Conservation (phyloP, 495 filamentous ascomycete genomes). For the Chaetomidium leptoderma region DNA sequence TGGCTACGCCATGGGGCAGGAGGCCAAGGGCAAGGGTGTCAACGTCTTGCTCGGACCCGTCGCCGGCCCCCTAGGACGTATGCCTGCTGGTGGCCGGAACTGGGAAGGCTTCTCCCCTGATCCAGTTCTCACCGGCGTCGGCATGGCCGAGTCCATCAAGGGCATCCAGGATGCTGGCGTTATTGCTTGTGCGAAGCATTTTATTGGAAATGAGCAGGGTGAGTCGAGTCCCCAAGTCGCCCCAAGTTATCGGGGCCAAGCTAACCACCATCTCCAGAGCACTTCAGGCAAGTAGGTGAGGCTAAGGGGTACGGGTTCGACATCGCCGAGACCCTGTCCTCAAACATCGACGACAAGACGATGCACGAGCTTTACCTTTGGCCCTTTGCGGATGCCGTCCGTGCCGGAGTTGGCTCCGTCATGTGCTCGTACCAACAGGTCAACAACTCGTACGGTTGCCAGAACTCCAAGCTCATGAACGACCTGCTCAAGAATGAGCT, state of each 20-base stretch:
- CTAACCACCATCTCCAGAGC: conserved; percentile 49
- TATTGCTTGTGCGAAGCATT: conserved; percentile 81
- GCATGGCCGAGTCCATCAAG: conserved; percentile 68
- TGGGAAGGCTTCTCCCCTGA: conserved; percentile 82
- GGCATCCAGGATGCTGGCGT: conserved; percentile 80
- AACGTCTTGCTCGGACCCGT: conserved; percentile 87
- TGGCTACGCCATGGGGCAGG: conserved; percentile 73
- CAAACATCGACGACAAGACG: conserved; percentile 88
- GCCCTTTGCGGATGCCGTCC: conserved; percentile 45
- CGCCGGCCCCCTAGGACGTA: conserved; percentile 75
- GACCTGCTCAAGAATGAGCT: conserved; percentile 84
- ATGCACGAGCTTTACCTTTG: conserved; percentile 95
- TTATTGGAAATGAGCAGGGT: conserved; percentile 64
- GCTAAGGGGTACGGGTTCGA: conserved; percentile 58
- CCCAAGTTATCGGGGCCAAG: neutral
- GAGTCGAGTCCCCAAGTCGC: neutral
- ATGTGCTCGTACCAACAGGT: conserved; percentile 96
- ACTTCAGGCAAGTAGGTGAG: conserved; percentile 76
- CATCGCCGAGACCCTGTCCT: conserved; percentile 61
- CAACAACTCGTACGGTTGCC: conserved; percentile 82
- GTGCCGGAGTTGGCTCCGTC: conserved; percentile 67
- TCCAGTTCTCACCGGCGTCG: conserved; percentile 69
- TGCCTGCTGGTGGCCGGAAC: conserved; percentile 77
- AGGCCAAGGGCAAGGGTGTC: conserved; percentile 77
- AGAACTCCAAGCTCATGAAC: conserved; percentile 78